These are phyloP conservation scores for Termitomyces sp. DNA, from an alignment of 768 basidiomycete genomes.

Conservation along the genomic window DNA sequence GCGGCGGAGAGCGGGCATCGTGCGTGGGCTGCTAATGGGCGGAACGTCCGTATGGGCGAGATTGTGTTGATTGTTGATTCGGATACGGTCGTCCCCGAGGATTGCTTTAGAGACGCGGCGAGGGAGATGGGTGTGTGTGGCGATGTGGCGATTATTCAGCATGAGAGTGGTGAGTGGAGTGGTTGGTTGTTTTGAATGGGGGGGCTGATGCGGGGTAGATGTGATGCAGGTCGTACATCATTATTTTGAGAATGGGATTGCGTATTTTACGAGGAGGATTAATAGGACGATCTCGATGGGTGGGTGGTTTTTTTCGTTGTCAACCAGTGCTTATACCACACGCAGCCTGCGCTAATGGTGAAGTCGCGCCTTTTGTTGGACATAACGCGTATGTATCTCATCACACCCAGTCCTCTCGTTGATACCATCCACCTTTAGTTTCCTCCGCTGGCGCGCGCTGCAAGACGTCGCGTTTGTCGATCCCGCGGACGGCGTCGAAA, in stretches of 20 bases:
- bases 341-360: slow-evolving; percentile 75
- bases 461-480: slow-evolving; percentile 82
- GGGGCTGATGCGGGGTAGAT: slow-evolving; percentile 29
- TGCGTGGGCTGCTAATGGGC: slow-evolving; percentile 76
- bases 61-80: slow-evolving; percentile 79
- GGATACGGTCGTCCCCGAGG: slow-evolving; percentile 76
- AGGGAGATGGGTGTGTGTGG: slow-evolving; percentile 75
- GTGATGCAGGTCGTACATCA: slow-evolving; percentile 85
- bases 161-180: slow-evolving; percentile 54
- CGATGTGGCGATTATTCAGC: slow-evolving; percentile 82
- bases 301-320: slow-evolving; percentile 37
- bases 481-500: slow-evolving; percentile 56
- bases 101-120: slow-evolving; percentile 83
- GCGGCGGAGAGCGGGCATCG: slow-evolving; percentile 53
- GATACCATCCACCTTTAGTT: slow-evolving; percentile 26
- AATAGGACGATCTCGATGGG: slow-evolving; percentile 74
- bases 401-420: not conserved
- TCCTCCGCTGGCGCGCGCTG: slow-evolving; percentile 81
- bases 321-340: not conserved
- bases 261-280: slow-evolving; percentile 80
- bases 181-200: too few relatives aligned
- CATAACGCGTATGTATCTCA: slow-evolving; percentile 57
- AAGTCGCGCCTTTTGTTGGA: slow-evolving; percentile 80
- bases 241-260: slow-evolving; percentile 88
- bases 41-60: slow-evolving; percentile 68